Evolutionary conservation across 345 rosid genomes (phyloP), one percentile per base, ranked within the genome.

Genomic region (Arabis hirsuta): DNA sequence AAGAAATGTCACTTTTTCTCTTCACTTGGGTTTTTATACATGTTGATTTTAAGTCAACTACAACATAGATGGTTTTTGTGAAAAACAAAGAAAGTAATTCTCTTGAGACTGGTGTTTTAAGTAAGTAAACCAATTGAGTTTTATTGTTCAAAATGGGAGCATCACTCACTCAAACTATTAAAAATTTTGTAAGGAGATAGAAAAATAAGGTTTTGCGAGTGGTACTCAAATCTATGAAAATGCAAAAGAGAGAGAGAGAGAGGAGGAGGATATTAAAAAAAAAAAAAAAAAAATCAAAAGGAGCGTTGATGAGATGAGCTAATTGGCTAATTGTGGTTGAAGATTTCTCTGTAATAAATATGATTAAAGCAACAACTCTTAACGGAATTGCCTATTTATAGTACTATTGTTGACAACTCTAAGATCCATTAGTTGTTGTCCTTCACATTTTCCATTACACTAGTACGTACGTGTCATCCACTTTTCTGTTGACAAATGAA

Each of bases 401-500:
- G 57, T 65, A 65, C 11, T 56, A 14, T 65, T 22, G 76, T 52
- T 52, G 72, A 68, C 62, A 74, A 68, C 69, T 68, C 64, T 68
- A 22, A 67, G 36, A 67, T 65, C 50, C 54, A 50, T 73, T 73
- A 53, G 68, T 67, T 67, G 63, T 5, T 74, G 14, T 68, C 73
- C 69, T 59, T 60, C 36, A 52, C 78, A 66, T 61, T 75, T 61
- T 55, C 74, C 79, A 75, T 68, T 53, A 75, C 14, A 54, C 61
- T 36, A 73, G 2, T 68, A 61, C 9, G 34, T 62, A 46, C 74
- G 79, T 75, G 74, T 75, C 68, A 26, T 68, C 79, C 79, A 75
- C 74, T 67, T 74, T 61, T 74, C 41, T 39, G 59, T 67, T 61
- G 69, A 75, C 73, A 74, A 57, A 14, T 4, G 9, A 12, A 32